These are phyloP conservation scores for Auricularia sp. DNA, from an alignment of 768 basidiomycete genomes.

Conservation along the genomic window DNA sequence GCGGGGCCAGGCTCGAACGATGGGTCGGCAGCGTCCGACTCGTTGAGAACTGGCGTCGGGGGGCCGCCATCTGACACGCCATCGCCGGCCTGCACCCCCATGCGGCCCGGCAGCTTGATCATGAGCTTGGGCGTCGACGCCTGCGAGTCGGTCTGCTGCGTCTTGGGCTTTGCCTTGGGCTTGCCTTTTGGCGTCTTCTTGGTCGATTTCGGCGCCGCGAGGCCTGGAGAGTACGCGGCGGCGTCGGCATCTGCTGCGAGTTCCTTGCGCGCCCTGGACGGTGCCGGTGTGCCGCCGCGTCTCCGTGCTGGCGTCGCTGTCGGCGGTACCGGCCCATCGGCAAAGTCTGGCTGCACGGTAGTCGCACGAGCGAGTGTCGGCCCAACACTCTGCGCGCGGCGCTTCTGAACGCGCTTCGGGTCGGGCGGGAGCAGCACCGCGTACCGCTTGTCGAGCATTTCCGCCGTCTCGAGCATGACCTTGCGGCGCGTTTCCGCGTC, in stretches of 20 bases:
- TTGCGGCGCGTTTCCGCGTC: conserved; percentile 51
- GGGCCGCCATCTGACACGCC: background rate
- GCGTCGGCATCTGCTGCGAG: background rate
- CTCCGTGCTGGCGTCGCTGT: background rate
- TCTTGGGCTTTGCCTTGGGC: background rate
- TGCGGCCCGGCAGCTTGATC: background rate
- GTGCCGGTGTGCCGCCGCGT: background rate
- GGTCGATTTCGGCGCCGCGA: background rate
- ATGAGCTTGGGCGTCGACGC: background rate
- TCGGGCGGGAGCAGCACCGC: conserved; percentile 65
- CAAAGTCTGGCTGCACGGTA: background rate
- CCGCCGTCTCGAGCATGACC: conserved; percentile 66
- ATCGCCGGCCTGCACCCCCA: background rate
- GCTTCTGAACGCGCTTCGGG: conserved; percentile 28
- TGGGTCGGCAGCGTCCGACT: background rate
- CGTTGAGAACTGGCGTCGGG: background rate
- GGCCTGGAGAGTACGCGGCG: background rate
- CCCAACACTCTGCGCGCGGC: background rate
- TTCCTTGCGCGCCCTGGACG: background rate
- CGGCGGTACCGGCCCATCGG: background rate
- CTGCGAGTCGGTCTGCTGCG: no score
- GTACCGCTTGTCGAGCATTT: conserved; percentile 60
- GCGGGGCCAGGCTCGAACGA: background rate
- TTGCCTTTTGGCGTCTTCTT: background rate
- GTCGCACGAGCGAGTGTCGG: background rate